Conservation (phyloP, 1,139 yeast species). For the Protomyces gravidus region DNA sequence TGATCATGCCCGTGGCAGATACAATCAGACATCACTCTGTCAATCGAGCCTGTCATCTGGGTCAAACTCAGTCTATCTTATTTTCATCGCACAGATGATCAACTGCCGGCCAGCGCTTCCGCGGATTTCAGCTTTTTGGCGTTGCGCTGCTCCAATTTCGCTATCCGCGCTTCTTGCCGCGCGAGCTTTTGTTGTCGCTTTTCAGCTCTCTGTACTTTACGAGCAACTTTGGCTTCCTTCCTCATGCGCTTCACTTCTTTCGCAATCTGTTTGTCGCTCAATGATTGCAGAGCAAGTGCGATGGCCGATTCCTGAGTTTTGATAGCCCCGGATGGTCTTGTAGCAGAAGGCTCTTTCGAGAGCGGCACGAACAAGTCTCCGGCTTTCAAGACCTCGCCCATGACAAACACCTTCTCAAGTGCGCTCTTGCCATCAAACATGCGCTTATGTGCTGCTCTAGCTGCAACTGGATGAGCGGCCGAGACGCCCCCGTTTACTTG, state of each 20-base stretch:
- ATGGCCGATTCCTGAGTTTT: background rate
- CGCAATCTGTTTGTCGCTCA: background rate
- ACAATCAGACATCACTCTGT: too few relatives aligned
- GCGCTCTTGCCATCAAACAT: slow-evolving; percentile 21
- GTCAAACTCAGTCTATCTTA: too few relatives aligned
- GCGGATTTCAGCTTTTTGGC: too few relatives aligned
- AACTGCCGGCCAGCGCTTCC: too few relatives aligned
- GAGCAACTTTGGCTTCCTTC: background rate
- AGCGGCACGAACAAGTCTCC: slow-evolving; percentile 12
- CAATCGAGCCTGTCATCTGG: too few relatives aligned
- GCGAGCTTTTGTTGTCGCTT: background rate
- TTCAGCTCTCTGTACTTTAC: background rate
- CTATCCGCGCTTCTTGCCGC: background rate
- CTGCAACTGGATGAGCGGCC: slow-evolving; percentile 27
- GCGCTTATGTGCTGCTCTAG: slow-evolving; percentile 16
- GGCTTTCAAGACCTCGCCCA: slow-evolving; percentile 20
- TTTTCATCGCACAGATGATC: too few relatives aligned
- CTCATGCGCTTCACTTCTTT: background rate
- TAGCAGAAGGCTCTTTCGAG: background rate
- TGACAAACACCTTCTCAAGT: slow-evolving; percentile 16
- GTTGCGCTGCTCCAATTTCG: background rate
- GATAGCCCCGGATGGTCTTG: background rate
- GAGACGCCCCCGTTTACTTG: slow-evolving; percentile 21
- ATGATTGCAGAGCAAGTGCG: background rate
- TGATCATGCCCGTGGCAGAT: too few relatives aligned